Percentiles rank a stretch among this genome's conserved stretches.
Conservation (phyloP, 2,329 filamentous ascomycete species). For the Aspergillus sp. region DNA sequence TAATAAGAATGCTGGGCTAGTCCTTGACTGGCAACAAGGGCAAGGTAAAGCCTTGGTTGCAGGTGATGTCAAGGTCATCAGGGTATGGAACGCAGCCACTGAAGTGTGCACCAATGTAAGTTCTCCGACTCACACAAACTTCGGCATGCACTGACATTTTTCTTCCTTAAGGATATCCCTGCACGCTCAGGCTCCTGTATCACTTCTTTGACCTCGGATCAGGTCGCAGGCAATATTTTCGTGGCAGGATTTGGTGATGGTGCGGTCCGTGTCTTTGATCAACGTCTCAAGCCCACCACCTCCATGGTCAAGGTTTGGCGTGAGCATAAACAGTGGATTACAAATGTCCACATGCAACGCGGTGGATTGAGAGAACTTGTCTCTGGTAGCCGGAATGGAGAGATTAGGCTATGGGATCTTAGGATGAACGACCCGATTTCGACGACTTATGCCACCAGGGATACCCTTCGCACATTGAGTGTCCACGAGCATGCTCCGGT, state of each 20-base stretch:
- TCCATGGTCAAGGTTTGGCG: constrained; percentile 97
- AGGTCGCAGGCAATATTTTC: constrained; percentile 95
- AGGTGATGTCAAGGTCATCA: constrained; percentile 90
- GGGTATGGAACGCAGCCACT: constrained; percentile 91
- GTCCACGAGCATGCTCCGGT: constrained; percentile 96
- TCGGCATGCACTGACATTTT: background rate
- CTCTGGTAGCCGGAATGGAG: constrained; percentile 85
- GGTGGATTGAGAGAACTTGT: constrained; percentile 89
- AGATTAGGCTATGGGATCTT: constrained; percentile 94
- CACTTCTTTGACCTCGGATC: constrained; percentile 91
- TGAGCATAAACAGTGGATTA: constrained; percentile 92
- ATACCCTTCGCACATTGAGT: constrained; percentile 77
- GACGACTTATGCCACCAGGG: constrained; percentile 67
- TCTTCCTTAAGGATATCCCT: constrained; percentile 65
- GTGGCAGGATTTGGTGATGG: constrained; percentile 96
- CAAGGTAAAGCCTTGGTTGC: constrained; percentile 91
- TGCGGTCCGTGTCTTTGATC: constrained; percentile 89
- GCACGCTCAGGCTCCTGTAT: constrained; percentile 93
- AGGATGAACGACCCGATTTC: constrained; percentile 75
- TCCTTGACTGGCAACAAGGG: constrained; percentile 99
- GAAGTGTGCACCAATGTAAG: constrained; percentile 77
- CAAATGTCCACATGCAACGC: constrained; percentile 92
- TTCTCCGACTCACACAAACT: constrained; percentile 4
- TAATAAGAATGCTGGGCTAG: constrained; percentile 89
- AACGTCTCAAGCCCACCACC: constrained; percentile 74